Evolutionary conservation across 352 stramenopile species (phyloP).

Genomic region (Phytophthora colocasiae): DNA sequence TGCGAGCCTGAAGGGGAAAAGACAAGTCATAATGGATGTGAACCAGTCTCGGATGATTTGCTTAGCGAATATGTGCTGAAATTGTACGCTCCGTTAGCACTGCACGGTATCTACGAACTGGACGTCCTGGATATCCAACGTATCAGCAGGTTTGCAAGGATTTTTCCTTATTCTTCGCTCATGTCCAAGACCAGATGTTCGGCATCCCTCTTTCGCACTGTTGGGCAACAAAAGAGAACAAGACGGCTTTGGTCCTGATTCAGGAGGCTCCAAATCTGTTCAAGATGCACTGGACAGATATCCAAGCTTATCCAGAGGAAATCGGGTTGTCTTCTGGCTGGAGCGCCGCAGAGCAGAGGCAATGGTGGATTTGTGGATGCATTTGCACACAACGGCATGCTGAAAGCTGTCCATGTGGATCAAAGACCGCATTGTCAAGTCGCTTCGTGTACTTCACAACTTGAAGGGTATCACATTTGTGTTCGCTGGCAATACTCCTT

Average conservation of each 20-base stretch:
- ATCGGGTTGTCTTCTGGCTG: constrained; percentile 57
- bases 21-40: constrained; percentile 61
- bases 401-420: constrained; percentile 90
- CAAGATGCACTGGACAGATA: constrained; percentile 88
- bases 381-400: constrained; percentile 89
- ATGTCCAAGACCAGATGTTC: constrained; percentile 86
- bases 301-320: constrained; percentile 83
- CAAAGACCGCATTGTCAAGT: constrained; percentile 82
- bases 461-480: constrained; percentile 88
- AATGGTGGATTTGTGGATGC: constrained; percentile 82
- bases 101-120: constrained; percentile 87
- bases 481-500: constrained; percentile 79
- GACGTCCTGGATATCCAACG: constrained; percentile 87
- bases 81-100: constrained; percentile 76
- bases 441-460: constrained; percentile 71
- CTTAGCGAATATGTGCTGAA: constrained; percentile 73
- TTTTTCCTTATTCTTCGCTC: constrained; percentile 84
- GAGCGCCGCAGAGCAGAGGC: constrained; percentile 49
- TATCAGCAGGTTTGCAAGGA: constrained; percentile 78
- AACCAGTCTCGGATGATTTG: constrained; percentile 74
- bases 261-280: constrained; percentile 87
- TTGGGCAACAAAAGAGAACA: constrained; percentile 82
- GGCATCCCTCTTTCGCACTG: constrained; percentile 82
- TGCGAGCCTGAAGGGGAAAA: constrained; percentile 69
- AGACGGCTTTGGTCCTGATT: constrained; percentile 81